Conservation (phyloP, 768 basidiomycete genomes). For the Hygrocybe punicea region DNA sequence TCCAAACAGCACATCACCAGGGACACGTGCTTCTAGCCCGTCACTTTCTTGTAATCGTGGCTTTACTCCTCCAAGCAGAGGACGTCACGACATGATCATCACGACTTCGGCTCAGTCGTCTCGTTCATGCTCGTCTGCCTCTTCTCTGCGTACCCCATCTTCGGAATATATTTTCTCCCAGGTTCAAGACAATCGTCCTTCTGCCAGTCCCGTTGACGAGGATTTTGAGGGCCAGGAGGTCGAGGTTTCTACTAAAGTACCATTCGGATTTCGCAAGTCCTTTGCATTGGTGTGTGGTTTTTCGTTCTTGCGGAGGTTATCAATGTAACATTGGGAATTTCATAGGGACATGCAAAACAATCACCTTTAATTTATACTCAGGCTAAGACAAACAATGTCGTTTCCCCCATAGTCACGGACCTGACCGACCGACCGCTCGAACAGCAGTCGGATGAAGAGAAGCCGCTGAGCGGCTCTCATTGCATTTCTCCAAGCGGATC, state of each 20-base stretch:
- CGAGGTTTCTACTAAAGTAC: conserved; percentile 42
- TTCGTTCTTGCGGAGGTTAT: background rate
- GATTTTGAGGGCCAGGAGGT: conserved; percentile 23
- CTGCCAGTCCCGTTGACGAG: conserved; percentile 7
- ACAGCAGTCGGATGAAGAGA: conserved; percentile 9
- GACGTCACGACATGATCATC: background rate
- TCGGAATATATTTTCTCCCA: background rate
- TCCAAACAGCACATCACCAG: too few species aligned
- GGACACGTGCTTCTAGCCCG: background rate
- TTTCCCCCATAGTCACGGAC: background rate
- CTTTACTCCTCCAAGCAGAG: conserved; percentile 23
- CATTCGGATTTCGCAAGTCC: conserved; percentile 53
- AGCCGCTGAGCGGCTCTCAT: conserved; percentile 1
- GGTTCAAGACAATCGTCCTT: too few species aligned
- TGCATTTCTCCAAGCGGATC: conserved; percentile 19
- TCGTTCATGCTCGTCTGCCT: background rate
- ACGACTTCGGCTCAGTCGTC: background rate
- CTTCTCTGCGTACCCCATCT: background rate
- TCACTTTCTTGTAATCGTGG: conserved; percentile 8
- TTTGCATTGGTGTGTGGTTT: conserved; percentile 26
- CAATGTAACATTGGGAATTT: background rate
- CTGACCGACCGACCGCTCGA: conserved; percentile 17
- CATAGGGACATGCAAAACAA: conserved; percentile 15
- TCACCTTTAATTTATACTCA: conserved; percentile 6
- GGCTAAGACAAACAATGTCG: conserved; percentile 12